Evolutionary conservation across 2,329 filamentous ascomycete species (phyloP).

Genomic region (Neopestalotiopsis rosae): DNA sequence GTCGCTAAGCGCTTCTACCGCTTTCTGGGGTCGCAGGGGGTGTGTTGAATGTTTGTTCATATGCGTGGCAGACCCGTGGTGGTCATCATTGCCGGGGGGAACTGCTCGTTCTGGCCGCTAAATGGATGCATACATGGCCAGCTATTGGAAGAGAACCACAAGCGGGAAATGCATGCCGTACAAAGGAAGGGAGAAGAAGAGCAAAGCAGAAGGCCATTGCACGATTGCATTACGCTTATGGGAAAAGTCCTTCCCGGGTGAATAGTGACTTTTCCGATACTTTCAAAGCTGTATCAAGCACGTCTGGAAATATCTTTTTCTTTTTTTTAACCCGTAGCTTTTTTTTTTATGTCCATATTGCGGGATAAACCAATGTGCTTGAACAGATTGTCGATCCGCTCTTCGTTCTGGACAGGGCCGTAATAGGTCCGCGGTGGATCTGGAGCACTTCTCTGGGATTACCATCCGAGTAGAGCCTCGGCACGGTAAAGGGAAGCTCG

Average conservation of each 20-base stretch:
- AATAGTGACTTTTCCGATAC: conserved; percentile 6
- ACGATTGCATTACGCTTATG: not conserved
- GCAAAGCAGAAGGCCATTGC: not conserved
- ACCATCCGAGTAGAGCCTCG: not conserved
- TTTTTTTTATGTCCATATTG: not conserved
- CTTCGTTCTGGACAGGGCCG: conserved; percentile 7
- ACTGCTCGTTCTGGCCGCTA: not conserved
- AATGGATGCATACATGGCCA: not conserved
- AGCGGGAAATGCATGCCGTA: not conserved
- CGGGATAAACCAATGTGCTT: not conserved
- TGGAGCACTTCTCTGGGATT: not conserved
- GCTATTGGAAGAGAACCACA: not conserved
- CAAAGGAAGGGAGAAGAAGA: not conserved
- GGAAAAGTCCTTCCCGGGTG: conserved; percentile 3
- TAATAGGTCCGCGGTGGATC: conserved; percentile 1
- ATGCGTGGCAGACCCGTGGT: not conserved
- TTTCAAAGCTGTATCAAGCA: not conserved
- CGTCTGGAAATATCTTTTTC: not conserved
- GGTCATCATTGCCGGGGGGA: conserved; percentile 1
- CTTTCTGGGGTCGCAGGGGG: conserved; percentile 12
- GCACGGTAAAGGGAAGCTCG: not conserved
- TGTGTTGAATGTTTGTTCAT: not conserved
- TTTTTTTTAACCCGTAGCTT: not conserved
- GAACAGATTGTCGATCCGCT: not conserved
- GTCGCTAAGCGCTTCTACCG: conserved; percentile 19